Base-by-base conservation (phyloP, 2,329 filamentous ascomycete genomes). In the Aspergillus ruber region DNA sequence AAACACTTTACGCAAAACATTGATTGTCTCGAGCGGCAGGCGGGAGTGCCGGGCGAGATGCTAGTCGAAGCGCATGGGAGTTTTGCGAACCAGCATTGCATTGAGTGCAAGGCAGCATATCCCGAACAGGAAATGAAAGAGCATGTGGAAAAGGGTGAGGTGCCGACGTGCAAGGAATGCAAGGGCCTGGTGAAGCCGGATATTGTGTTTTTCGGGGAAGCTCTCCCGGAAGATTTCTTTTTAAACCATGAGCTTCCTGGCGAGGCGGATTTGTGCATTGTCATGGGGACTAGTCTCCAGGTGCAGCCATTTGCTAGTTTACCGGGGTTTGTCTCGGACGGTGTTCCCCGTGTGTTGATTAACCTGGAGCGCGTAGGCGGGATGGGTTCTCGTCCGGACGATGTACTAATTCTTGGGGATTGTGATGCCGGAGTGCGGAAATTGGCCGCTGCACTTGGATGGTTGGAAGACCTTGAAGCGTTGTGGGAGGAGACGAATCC, bases 1-100 rank as follows among this genome's bases (percentile, higher is more conserved):
- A 93, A 90, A 74, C 80, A 93, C 45, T 98, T 97, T 68, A 96
- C 93, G 0, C 93, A 98, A 64, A 98, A 98, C 63, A 97, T 98
- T 56, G 93, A 98, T 71, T 95, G 90, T 60, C 78, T 98, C 10
- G 93, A 98, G 70, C 82, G 90, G 18, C 78, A 81, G 56, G 93
- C 91, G 10, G 93, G 93, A 21, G 83, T 98, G 1, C 87, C 90
- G 0, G 77, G 74, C 0, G 83, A 91, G 2, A 83, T 80, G 67
- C 90, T 98, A 43, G 78, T 98, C 27, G 91, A 97, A 69, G 93
- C 93, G 0, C 93, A 98, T 66, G 93, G 93, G 41, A 95, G 89
- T 65, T 98, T 97, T 65, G 91, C 91, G 18, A 82, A 80, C 1
- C 91, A 97, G 70, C 80, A 85, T 55, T 98, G 93, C 67, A 90